Conservation (phyloP, 1,284 basidiomycete genomes). For the Boletus hoseneyae region DNA sequence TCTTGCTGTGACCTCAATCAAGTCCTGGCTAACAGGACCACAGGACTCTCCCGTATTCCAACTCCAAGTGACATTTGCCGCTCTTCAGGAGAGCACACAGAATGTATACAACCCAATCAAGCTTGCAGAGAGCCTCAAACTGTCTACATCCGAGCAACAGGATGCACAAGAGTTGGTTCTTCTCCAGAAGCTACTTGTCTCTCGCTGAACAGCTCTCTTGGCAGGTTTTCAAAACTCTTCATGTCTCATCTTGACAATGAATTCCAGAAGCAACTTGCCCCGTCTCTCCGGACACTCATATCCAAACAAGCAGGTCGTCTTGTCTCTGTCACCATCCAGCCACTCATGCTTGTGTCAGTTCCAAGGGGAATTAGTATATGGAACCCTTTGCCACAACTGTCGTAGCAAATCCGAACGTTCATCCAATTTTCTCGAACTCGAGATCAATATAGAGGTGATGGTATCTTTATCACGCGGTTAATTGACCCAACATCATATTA, state of each 20-base stretch:
- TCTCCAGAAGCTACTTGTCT: not conserved
- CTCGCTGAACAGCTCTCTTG: conserved; percentile 18
- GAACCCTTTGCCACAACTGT: conserved; percentile 73
- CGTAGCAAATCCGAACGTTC: conserved; percentile 61
- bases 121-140: conserved; percentile 77
- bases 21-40: conserved; percentile 6
- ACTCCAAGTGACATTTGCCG: conserved; percentile 75
- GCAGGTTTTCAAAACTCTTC: conserved; percentile 90
- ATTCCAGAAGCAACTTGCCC: conserved; percentile 72
- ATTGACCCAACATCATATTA: conserved; percentile 29
- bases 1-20: not conserved
- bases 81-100: conserved; percentile 69
- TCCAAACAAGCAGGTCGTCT: conserved; percentile 55
- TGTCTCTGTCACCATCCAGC: not conserved
- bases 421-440: conserved; percentile 79
- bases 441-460: conserved; percentile 69
- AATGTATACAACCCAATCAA: conserved; percentile 77
- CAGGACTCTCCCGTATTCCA: conserved; percentile 73
- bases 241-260: conserved; percentile 82
- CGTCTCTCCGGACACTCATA: conserved; percentile 61
- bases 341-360: conserved; percentile 51
- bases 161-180: conserved; percentile 85
- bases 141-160: conserved; percentile 83
- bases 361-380: conserved; percentile 78
- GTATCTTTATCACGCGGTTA: not conserved